A percentile compares a stretch with the other conserved stretches of the same genome.
phyloP scores from a whole-genome alignment of 768 basidiomycete genomes.

The Pleurotus cornucopiae region DNA sequence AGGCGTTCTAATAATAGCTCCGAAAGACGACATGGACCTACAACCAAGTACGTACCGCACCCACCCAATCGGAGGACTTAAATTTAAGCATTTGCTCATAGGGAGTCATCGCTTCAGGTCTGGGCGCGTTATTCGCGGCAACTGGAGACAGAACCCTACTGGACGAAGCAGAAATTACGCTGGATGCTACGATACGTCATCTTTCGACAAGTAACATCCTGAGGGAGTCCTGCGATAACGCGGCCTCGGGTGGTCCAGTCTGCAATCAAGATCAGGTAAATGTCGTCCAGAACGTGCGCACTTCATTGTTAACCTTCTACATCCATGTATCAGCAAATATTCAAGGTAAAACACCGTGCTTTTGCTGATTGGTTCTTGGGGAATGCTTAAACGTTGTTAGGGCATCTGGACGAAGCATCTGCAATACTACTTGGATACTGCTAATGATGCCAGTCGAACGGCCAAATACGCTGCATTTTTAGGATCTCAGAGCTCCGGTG shows the following conservation, averaged over 20 bases:
- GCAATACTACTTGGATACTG: slow-evolving; percentile 44
- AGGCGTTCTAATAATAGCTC: background rate
- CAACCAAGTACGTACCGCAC: slow-evolving; percentile 36
- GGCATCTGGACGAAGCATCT: slow-evolving; percentile 52
- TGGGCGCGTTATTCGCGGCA: slow-evolving; percentile 40
- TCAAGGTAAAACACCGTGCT: slow-evolving; percentile 28
- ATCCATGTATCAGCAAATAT: slow-evolving; percentile 30
- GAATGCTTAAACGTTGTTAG: slow-evolving; percentile 17
- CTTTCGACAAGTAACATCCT: slow-evolving; percentile 38
- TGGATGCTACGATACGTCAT: slow-evolving; percentile 43
- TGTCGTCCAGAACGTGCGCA: background rate
- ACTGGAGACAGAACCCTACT: slow-evolving; percentile 34
- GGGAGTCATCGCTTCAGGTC: slow-evolving; percentile 53
- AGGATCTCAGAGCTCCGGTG: slow-evolving; percentile 35
- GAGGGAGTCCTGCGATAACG: slow-evolving; percentile 50
- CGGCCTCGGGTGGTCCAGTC: slow-evolving; percentile 27
- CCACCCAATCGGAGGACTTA: background rate
- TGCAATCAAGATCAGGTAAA: slow-evolving; percentile 45
- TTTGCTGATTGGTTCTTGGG: background rate
- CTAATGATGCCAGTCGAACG: slow-evolving; percentile 33
- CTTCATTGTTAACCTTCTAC: background rate
- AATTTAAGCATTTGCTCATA: slow-evolving; percentile 14
- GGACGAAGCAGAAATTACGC: slow-evolving; percentile 45
- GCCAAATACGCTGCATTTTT: slow-evolving; percentile 40
- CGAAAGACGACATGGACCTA: slow-evolving; percentile 55